Conservation (phyloP, 164 flowering plant genomes). For the Stephania japonica region DNA sequence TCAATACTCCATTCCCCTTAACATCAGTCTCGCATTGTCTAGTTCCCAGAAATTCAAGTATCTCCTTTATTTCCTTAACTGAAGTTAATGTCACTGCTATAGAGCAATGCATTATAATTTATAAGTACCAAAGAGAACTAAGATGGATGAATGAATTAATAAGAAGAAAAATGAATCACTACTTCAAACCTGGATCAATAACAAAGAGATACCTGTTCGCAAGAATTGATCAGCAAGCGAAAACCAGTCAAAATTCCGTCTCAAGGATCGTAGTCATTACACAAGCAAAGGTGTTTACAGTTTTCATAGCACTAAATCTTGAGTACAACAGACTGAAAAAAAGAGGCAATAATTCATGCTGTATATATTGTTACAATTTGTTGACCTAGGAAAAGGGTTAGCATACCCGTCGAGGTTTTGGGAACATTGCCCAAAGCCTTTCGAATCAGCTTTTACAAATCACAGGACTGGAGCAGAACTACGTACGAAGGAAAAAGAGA, state of each 20-base stretch:
- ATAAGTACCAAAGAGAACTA: not conserved
- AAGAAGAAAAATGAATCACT: too few relatives aligned
- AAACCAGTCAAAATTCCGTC: not conserved
- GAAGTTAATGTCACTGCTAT: not conserved
- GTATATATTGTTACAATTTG: slow-evolving; percentile 25
- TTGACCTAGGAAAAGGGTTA: slow-evolving; percentile 15
- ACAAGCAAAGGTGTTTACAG: not conserved
- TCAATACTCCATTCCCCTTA: slow-evolving; percentile 20
- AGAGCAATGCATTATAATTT: not conserved
- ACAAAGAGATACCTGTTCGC: too few relatives aligned
- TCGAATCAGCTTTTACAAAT: slow-evolving; percentile 28
- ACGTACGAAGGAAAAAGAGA: slow-evolving; percentile 2
- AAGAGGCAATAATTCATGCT: slow-evolving; percentile 2
- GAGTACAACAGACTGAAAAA: not conserved
- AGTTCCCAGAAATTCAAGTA: slow-evolving; percentile 68
- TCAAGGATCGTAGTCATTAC: not conserved
- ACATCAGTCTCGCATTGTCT: slow-evolving; percentile 25
- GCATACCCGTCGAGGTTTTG: slow-evolving; percentile 21
- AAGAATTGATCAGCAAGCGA: too few relatives aligned
- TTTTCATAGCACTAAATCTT: not conserved
- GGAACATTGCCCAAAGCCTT: slow-evolving; percentile 17
- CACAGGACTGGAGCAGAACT: slow-evolving; percentile 6
- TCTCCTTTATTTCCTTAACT: slow-evolving; percentile 73
- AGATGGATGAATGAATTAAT: too few relatives aligned
- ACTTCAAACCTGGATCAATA: too few relatives aligned